Percentiles rank a stretch among this genome's conserved stretches.
Conservation (phyloP, 257 asterid genomes). For the Anisodus acutangulus region DNA sequence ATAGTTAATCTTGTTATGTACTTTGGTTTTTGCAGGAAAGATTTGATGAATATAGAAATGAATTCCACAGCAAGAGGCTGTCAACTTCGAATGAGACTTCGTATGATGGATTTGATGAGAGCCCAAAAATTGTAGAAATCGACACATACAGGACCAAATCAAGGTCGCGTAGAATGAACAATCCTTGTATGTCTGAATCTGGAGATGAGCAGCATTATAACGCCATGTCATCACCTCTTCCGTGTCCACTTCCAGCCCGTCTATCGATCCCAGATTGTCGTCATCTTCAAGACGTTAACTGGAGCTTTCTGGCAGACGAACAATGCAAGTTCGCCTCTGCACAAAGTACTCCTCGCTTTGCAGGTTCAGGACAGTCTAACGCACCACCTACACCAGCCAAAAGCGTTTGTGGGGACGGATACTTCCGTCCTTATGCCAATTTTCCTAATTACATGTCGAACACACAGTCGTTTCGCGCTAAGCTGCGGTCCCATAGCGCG, state of each 20-base stretch:
- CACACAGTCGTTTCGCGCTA: conserved; percentile 76
- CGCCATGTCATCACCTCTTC: conserved; percentile 57
- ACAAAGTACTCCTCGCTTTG: conserved; percentile 74
- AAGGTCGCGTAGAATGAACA: conserved; percentile 68
- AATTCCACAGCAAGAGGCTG: conserved; percentile 71
- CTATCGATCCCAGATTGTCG: conserved; percentile 64
- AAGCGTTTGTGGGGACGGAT: conserved; percentile 75
- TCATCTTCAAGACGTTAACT: conserved; percentile 61
- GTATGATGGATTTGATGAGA: conserved; percentile 51
- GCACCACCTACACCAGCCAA: conserved; percentile 62
- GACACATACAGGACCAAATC: conserved; percentile 75
- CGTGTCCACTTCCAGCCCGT: conserved; percentile 60
- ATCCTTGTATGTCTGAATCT: conserved; percentile 51
- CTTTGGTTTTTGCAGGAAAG: conserved; percentile 56
- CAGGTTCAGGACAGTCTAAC: conserved; percentile 47
- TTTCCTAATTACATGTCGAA: conserved; percentile 80
- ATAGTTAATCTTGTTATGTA: neutral
- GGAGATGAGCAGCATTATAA: conserved; percentile 68
- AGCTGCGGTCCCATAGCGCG: conserved; percentile 79
- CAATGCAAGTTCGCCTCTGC: conserved; percentile 70
- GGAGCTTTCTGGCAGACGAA: conserved; percentile 52
- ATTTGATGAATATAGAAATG: conserved; percentile 62
- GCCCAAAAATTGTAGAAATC: conserved; percentile 86
- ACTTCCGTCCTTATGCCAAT: conserved; percentile 61
- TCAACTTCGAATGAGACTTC: conserved; percentile 62